Conservation (phyloP, 2,329 filamentous ascomycete species). For the Alternaria solani region DNA sequence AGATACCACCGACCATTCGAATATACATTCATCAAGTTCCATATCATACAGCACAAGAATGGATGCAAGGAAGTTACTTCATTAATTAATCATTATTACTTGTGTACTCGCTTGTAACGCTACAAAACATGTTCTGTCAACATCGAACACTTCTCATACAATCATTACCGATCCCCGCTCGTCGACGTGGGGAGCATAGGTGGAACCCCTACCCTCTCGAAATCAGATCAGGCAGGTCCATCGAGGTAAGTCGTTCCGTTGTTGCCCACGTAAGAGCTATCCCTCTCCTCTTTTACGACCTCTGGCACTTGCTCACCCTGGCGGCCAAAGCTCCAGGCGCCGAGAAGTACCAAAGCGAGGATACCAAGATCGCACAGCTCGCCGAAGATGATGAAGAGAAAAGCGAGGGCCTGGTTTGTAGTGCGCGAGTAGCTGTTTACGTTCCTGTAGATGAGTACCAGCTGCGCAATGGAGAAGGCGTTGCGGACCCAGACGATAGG, state of each 20-base stretch:
- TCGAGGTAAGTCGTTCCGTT: neutral
- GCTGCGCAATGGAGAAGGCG: slow-evolving; percentile 26
- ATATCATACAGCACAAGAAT: neutral
- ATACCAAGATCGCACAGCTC: slow-evolving; percentile 24
- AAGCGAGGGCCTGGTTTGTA: slow-evolving; percentile 28
- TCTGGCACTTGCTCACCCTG: slow-evolving; percentile 7
- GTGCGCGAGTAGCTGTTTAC: slow-evolving; percentile 24
- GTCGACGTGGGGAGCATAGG: neutral
- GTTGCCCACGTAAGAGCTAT: neutral
- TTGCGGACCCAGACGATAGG: slow-evolving; percentile 27
- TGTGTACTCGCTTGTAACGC: neutral
- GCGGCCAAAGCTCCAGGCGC: slow-evolving; percentile 26
- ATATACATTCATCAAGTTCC: neutral
- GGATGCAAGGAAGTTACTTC: neutral
- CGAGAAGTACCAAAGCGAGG: slow-evolving; percentile 18
- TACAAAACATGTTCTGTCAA: neutral
- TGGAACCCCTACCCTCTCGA: neutral
- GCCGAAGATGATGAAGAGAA: slow-evolving; percentile 33
- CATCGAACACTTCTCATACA: neutral
- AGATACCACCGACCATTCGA: neutral
- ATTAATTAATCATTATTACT: neutral
- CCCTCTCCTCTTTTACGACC: slow-evolving; percentile 8
- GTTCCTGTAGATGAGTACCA: slow-evolving; percentile 25
- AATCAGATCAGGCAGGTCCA: neutral
- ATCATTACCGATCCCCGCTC: neutral